These are phyloP conservation scores for Yarrowia sp. DNA, from an alignment of 805 yeast species.

Conservation along the genomic window DNA sequence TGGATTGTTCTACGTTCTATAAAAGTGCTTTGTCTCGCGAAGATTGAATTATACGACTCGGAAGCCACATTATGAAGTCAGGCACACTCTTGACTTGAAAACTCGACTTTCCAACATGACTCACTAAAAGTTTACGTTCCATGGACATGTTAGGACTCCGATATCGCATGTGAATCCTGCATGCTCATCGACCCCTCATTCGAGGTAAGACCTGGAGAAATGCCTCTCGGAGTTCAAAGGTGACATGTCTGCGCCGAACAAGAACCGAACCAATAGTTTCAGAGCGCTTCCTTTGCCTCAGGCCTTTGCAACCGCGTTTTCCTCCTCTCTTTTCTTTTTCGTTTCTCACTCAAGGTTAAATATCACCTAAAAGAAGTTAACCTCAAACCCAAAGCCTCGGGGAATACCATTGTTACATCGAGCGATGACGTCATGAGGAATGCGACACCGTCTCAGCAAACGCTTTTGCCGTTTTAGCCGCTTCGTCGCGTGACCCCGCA, in stretches of 20 bases:
- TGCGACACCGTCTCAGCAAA: not conserved
- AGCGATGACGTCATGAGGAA: not conserved
- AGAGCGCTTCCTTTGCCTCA: not conserved
- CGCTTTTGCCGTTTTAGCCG: not conserved
- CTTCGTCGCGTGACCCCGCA: conserved; percentile 8
- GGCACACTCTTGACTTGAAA: no score
- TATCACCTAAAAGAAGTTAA: not conserved
- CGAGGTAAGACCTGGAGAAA: not conserved
- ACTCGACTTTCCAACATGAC: not conserved
- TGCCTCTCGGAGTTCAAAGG: no score
- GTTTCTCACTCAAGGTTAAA: not conserved
- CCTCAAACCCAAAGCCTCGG: not conserved
- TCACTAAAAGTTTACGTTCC: not conserved
- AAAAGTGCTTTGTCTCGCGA: no score
- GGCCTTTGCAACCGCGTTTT: not conserved
- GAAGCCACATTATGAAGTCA: no score
- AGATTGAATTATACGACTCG: no score
- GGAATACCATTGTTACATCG: not conserved
- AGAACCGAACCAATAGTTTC: not conserved
- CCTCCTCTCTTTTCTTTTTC: not conserved
- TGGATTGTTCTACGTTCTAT: no score
- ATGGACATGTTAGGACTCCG: no score
- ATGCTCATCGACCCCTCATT: not conserved
- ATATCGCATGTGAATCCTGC: not conserved
- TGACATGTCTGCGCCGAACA: not conserved